Evolutionary conservation across 768 basidiomycete genomes (phyloP), one percentile per base, ranked within the genome.

Genomic region (Hypholoma fasciculare): DNA sequence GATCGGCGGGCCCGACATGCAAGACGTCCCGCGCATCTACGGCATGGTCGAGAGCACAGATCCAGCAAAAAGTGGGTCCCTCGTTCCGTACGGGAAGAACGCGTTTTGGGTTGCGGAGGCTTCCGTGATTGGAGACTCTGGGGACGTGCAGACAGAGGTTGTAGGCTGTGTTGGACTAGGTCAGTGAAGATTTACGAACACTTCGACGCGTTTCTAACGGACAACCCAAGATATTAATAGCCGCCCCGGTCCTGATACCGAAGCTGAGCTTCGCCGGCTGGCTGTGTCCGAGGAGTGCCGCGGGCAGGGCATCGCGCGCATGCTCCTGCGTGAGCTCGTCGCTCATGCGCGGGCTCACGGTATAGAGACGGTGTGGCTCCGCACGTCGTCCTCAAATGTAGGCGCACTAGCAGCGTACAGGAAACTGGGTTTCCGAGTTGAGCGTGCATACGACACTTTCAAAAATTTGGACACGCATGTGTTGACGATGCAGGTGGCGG

Each of bases 41-140:
- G 51, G 53, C n/a, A 37, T 60, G 56, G 36, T 40, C 7, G 36
- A 14, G 14, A 19, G 2, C 9, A 26, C 42, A 4, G 42, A 49
- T 14, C 52, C 36, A 1, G 51, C 51, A 14, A 23, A 27, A 12
- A 8, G n/a, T 11, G 54, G 54, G 3, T 19, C 52, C 16, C 42
- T 26, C 13, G 39, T 42, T 2, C 56, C 57, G n/a, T 44, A 23
- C 17, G 62, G 61, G 0, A 61, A 43, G 16, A 66, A 58, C 40
- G 60, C 60, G 7, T 68, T 70, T 53, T 70, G 69, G 69, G 66
- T 68, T 13, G 69, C 65, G 16, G 67, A 70, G 44, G 42, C 49
- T 4, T 46, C 46, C 11, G 43, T 46, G 4, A 23, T 30, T 36
- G 49, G 44, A 0, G 38, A 47, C 12, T 42, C 40, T 16, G 40